Conservation (phyloP, 2,329 filamentous ascomycete genomes). For the Monosporascus sp. region DNA sequence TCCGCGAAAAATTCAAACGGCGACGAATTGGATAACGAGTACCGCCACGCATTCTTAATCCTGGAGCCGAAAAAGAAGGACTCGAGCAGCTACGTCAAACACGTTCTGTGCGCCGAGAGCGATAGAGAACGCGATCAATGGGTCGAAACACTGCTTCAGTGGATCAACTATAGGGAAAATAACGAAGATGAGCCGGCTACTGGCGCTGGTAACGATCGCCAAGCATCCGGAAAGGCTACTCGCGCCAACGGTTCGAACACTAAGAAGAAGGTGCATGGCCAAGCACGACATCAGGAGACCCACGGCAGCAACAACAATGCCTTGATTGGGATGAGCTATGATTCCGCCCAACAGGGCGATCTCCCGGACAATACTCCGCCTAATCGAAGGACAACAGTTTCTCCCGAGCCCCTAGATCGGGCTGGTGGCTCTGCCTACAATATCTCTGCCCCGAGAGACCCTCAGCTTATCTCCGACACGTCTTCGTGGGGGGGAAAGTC, state of each 20-base stretch:
- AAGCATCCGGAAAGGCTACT: slow-evolving; percentile 30
- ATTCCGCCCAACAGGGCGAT: slow-evolving; percentile 48
- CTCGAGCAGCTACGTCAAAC: slow-evolving; percentile 77
- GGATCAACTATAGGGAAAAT: slow-evolving; percentile 71
- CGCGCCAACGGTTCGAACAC: slow-evolving; percentile 30
- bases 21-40: slow-evolving; percentile 87
- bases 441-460: slow-evolving; percentile 86
- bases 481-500: slow-evolving; percentile 81
- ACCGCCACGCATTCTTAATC: slow-evolving; percentile 92
- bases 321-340: slow-evolving; percentile 55
- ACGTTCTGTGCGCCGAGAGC: slow-evolving; percentile 93
- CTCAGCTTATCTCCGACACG: slow-evolving; percentile 75
- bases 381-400: slow-evolving; percentile 23
- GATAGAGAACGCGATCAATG: slow-evolving; percentile 88
- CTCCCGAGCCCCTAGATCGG: slow-evolving; percentile 23
- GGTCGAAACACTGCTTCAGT: slow-evolving; percentile 85
- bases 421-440: slow-evolving; percentile 37
- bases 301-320: slow-evolving; percentile 34
- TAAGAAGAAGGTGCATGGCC: slow-evolving; percentile 39
- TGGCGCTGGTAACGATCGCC: slow-evolving; percentile 34
- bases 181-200: slow-evolving; percentile 48
- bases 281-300: slow-evolving; percentile 30
- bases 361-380: slow-evolving; percentile 39
- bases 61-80: slow-evolving; percentile 96
- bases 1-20: slow-evolving; percentile 48